Base-by-base conservation (phyloP, 179 eudicot species). In the Spinacia oleracea region DNA sequence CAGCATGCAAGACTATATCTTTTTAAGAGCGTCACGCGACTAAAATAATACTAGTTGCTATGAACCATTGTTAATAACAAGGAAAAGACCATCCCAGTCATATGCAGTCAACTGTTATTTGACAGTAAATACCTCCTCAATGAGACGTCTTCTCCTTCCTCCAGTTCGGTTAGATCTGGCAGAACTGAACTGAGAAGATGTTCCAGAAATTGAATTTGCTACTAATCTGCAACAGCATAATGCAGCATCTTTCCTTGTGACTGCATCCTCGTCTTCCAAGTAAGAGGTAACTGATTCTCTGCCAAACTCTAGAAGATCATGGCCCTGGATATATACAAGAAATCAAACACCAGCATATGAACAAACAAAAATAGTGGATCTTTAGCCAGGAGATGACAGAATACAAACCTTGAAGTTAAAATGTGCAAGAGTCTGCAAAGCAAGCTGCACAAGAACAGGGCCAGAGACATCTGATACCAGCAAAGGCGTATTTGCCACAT, bases 241-340 rank as follows among this genome's bases (percentile, higher is more conserved):
- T 25, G 98, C 98, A 83, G 98, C 98, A 85, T 91, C 97, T 82
- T 95, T 93, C 73, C 97, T 81, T 65, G 98, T 95, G 29, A 85
- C 84, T 70, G 93, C 94, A 84, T 93, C 98, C 73, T 91, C 97
- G 81, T 93, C 97, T 85, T 93, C 98, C 79, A 95, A 85, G 85
- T 93, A 95, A 63, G 89, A 77, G 29, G 88, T 88, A 73, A 93
- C 97, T 25, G 93, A 90, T 63, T 89, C 92, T 86, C 93, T 88
- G 50, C 93, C 93, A 85, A 93, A 89, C 84, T 93, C 97, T 45
- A 95, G 92, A 73, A 95, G 98, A 81, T 95, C 97, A 81, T 91
- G 98, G 77, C 97, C 98, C 98, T 93, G 83, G 46, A 81, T 31
- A 78, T 43, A 77, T 51, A 48, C 76, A 78, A 15, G 73, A 77